These are phyloP conservation scores for Gossypium sturtianum DNA, from an alignment of 345 rosid species.

Conservation along the genomic window DNA sequence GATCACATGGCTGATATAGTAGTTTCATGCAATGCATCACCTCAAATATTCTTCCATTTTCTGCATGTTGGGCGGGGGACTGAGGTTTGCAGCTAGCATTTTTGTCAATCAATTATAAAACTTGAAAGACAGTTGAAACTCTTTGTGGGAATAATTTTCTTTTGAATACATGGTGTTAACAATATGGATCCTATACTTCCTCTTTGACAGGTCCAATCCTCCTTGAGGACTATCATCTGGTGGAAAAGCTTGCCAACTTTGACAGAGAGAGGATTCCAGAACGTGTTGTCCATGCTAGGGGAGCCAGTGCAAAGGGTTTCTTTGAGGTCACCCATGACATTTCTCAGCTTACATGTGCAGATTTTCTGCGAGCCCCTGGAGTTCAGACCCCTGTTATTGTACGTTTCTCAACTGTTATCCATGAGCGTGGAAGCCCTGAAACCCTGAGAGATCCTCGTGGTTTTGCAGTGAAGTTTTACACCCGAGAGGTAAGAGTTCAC, in stretches of 20 bases:
- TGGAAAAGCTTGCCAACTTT: slow-evolving; percentile 90
- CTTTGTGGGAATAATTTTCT: neutral
- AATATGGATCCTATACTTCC: neutral
- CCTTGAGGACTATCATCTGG: slow-evolving; percentile 91
- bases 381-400: slow-evolving; percentile 93
- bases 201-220: slow-evolving; percentile 71
- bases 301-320: slow-evolving; percentile 98
- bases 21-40: neutral
- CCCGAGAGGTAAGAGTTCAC: slow-evolving; percentile 67
- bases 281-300: slow-evolving; percentile 97
- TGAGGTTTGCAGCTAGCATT: neutral
- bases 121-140: neutral
- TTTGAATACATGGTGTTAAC: neutral
- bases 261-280: slow-evolving; percentile 94
- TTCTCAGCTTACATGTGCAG: slow-evolving; percentile 74
- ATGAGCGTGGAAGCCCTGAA: slow-evolving; percentile 99
- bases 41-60: neutral
- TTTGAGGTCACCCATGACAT: slow-evolving; percentile 95
- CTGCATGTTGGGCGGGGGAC: neutral
- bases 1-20: neutral
- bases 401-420: slow-evolving; percentile 96
- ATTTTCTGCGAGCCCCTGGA: slow-evolving; percentile 89
- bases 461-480: slow-evolving; percentile 95
- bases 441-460: slow-evolving; percentile 96
- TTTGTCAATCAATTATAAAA: neutral